These are phyloP conservation scores for Claviceps monticola DNA, from an alignment of 2,329 filamentous ascomycete genomes.

Conservation along the genomic window DNA sequence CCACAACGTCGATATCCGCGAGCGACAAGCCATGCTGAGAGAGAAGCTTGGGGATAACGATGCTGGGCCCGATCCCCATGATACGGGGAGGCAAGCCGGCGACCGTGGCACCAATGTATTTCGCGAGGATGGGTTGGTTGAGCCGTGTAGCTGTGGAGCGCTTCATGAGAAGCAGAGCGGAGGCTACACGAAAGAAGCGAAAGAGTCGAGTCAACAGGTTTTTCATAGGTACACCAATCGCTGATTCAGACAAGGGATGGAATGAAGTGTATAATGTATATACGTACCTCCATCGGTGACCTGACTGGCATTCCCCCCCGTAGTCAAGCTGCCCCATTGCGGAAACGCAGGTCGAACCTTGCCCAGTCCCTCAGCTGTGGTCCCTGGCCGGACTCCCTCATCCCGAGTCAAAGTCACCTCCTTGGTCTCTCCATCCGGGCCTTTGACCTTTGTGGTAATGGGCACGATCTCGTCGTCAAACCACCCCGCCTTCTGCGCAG, in stretches of 20 bases:
- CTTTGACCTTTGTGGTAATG: constrained; percentile 69
- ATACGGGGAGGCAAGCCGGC: constrained; percentile 83
- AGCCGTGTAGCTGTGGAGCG: constrained; percentile 76
- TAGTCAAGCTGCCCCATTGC: constrained; percentile 73
- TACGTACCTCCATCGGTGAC: constrained; percentile 72
- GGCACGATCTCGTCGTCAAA: constrained; percentile 92
- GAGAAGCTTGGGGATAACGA: constrained; percentile 72
- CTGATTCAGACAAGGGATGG: no score
- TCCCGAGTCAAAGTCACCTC: constrained; percentile 70
- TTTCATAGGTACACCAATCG: no score
- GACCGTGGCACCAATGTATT: constrained; percentile 85
- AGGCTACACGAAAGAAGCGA: constrained; percentile 36
- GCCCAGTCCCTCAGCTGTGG: constrained; percentile 64
- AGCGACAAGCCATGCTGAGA: constrained; percentile 62
- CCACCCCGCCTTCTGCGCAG: constrained; percentile 77
- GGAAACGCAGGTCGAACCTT: constrained; percentile 90
- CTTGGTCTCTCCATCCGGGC: constrained; percentile 65
- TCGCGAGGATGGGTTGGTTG: constrained; percentile 82
- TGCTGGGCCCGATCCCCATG: constrained; percentile 83
- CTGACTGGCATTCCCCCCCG: constrained; percentile 88
- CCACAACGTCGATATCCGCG: constrained; percentile 75
- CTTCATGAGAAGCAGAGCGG: constrained; percentile 86
- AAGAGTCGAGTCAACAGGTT: no score
- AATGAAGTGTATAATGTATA: constrained; percentile 7
- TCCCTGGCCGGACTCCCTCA: constrained; percentile 83